Base-by-base conservation (phyloP, 108 stramenopile species). In the Cyclotella kingstonii region DNA sequence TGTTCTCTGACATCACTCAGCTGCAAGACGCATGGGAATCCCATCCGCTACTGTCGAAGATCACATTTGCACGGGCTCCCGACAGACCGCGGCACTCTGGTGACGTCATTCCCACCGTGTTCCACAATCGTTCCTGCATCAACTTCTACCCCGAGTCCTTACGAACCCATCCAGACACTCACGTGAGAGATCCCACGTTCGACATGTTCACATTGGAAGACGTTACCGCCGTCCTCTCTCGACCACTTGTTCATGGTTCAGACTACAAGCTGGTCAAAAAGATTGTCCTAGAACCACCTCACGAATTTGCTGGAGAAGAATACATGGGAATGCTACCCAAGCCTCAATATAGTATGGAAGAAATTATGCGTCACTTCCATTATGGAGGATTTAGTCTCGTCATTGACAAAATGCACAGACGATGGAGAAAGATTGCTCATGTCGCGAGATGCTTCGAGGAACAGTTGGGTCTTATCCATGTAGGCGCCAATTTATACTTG, bases 241-340 rank as follows among this genome's bases (percentile, higher is more conserved):
- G 29, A 1, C 70, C 70, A 0, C 8, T 56, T 1, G 48, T 48
- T 2, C 62, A 71, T 42, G 59, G 59, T 8, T 17, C 27, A 29
- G 70, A 71, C 33, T 71, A 65, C 53, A 71, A 55, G 29, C 19
- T 71, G 14, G 63, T 64, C 8, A 60, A 60, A 28, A 71, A 71
- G 57, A 42, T 71, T 4, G 15, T 71, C 10, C 41, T 39, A 22
- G 48, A 43, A 10, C 59, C 31, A 10, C 40, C 59, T 7, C 43
- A 34, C 45, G 22, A 60, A 39, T 2, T 15, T 3, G 43, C 38
- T 23, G 62, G 62, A 23, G 63, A 71, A 48, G 70, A 71, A 56
- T 56, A 56, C 22, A 41, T 48, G 31, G 70, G 70, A 3, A 71
- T 71, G 44, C 42, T 71, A 0, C 70, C 70, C 5, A 60, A 71